Base-by-base conservation (phyloP, 768 basidiomycete species). In the Suillus ampliporus region DNA sequence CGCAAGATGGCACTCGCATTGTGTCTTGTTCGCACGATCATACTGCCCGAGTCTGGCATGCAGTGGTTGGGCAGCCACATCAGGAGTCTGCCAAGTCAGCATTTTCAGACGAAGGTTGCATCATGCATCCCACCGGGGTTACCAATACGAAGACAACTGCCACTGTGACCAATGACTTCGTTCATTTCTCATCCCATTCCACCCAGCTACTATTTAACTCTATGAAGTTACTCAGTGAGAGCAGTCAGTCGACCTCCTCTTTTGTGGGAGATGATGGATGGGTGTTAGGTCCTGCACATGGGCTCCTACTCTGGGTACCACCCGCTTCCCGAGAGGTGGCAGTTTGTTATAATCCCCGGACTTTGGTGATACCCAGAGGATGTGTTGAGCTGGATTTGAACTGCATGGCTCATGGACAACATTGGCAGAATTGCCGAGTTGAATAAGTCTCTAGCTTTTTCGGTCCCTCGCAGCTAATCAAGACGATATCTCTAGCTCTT, bases 311-410 rank as follows among this genome's bases (percentile, higher is more conserved):
- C 34, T 60, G 58, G 58, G 58, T 53, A 7, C 58, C 58, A 19
- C 58, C 26, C 9, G 57, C 57, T 54, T 54, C 14, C 19, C 53
- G 23, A 9, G 21, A 54, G 13, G n/a, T 23, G 15, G 23, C 23
- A 3, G 31, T 31, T 9, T 34, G 26, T 40, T 60, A 50, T 50
- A 11, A 10, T 31, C 23, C 38, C 15, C 26, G n/a, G 34, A 50
- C 58, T 21, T 14, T 60, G n/a, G 19, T 60, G 5, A 37, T 60
- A 11, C 46, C 58, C 10, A 37, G 11, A n/a, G 58, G 58, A 23
- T 23, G n/a, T 60, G 31, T 35, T 13, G 58, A 60, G n/a, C 50
- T 60, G n/a, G 46, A 60, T 46, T 21, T 60, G 9, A 35, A 34
- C 43, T 17, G 38, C 4, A 51, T 60, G 58, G 58, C 26, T 21